Evolutionary conservation across 176 grass and related monocot genomes (phyloP).

Genomic region (Avena insularis): DNA sequence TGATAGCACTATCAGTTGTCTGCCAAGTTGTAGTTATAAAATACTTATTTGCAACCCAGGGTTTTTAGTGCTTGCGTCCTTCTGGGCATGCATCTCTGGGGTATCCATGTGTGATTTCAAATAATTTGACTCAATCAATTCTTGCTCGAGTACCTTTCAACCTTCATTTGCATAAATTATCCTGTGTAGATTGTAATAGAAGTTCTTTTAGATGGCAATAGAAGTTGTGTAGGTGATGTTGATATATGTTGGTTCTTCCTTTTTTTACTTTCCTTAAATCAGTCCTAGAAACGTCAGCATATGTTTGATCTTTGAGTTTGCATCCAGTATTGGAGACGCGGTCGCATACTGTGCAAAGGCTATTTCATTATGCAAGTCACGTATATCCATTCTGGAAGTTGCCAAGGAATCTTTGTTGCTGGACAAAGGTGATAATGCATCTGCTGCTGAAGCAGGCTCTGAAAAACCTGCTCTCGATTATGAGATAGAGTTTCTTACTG

Average conservation of each 20-base stretch:
- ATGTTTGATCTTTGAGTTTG: neutral
- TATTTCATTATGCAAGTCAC: neutral
- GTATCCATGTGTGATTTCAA: neutral
- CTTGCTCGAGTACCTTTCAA: neutral
- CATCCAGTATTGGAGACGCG: neutral
- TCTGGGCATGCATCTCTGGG: neutral
- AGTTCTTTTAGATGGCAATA: neutral
- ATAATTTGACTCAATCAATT: neutral
- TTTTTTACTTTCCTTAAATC: neutral
- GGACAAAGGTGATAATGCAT: neutral
- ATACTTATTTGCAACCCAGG: neutral
- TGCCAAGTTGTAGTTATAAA: neutral
- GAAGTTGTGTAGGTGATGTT: neutral
- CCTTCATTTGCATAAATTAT: neutral
- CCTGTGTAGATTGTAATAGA: neutral
- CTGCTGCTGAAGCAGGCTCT: neutral
- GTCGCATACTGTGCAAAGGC: neutral
- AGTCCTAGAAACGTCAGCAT: neutral
- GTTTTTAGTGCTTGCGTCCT: neutral
- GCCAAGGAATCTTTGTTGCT: neutral
- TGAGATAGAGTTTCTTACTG: neutral
- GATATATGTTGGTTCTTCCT: neutral
- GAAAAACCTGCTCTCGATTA: neutral
- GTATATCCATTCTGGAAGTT: neutral
- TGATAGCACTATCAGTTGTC: neutral